phyloP scores from a whole-genome alignment of 768 basidiomycete species.

The Suillus decipiens region DNA sequence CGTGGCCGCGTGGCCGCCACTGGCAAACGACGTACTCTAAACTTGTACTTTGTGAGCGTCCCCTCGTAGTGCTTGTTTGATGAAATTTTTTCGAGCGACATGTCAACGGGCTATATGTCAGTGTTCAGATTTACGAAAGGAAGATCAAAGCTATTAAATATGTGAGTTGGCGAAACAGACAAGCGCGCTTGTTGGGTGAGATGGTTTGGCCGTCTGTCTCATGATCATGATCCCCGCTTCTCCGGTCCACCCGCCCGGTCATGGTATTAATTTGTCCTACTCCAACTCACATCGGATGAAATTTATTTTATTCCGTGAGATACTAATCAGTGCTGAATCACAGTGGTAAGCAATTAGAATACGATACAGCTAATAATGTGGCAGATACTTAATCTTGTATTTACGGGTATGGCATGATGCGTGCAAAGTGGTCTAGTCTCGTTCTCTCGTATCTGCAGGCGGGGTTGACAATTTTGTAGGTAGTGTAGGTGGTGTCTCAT shows the following conservation, averaged over 20 bases:
- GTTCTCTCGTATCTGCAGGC: background rate
- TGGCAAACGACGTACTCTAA: slow-evolving; percentile 52
- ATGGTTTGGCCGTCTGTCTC: background rate
- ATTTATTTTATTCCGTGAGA: slow-evolving; percentile 2
- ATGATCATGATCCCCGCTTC: slow-evolving; percentile 1
- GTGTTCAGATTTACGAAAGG: slow-evolving; percentile 7
- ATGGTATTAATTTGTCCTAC: slow-evolving; percentile 1
- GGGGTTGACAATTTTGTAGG: background rate
- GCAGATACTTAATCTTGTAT: slow-evolving; percentile 3
- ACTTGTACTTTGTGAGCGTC: slow-evolving; percentile 82
- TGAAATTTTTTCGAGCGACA: slow-evolving; percentile 65
- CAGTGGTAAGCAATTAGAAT: slow-evolving; percentile 3
- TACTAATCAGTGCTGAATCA: background rate
- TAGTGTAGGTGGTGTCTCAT: background rate
- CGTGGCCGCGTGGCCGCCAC: background rate
- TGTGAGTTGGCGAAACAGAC: background rate
- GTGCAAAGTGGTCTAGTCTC: slow-evolving; percentile 3
- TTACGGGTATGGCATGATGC: background rate
- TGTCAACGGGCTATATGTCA: slow-evolving; percentile 16
- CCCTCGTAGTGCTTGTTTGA: slow-evolving; percentile 82
- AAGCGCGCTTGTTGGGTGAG: slow-evolving; percentile 6
- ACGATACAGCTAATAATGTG: background rate
- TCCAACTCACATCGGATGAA: background rate
- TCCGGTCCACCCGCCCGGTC: slow-evolving; percentile 5
- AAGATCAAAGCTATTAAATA: slow-evolving; percentile 2